Base-by-base conservation (phyloP, 768 basidiomycete genomes). In the Russula lepida region DNA sequence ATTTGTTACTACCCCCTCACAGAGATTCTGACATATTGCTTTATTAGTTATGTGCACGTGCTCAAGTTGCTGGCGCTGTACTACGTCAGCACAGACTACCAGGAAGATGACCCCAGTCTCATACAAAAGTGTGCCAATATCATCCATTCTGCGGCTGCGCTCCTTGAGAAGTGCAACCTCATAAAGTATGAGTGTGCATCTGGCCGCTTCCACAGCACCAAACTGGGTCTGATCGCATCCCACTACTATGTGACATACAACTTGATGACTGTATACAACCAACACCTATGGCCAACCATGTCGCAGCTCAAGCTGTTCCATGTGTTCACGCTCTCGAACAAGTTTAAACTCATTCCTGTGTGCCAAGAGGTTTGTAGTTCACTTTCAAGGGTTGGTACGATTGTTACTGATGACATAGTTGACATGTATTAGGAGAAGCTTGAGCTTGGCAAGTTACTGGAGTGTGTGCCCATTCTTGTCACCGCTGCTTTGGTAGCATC, bases 181-280 rank as follows among this genome's bases (percentile, higher is more conserved):
- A 75, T 98, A 78, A 94, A 95, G 71, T 99, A 99, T 71, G 94
- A 98, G 69, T 83, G 95, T 4, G 76, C 85, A 2, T 82, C 85
- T 1, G 95, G 95, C 6, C 78, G 88, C 19, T 93, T 99, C 81
- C 90, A 92, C 67, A 88, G 87, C 65, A 95, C 93, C 4, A 95
- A 98, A 70, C 80, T 98, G 2, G 95, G 95, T 15, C 81, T 90
- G 6, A 98, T 98, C 66, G 93, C 94, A 0, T 94, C 91, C 12
- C 88, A 98, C 71, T 98, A 92, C 72, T 98, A 98, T 70, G 89
- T 99, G 64, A 89, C 93, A 0, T 88, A 98, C 72, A 85, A 85
- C 67, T 95, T 92, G 59, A 99, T 99, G 97, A 84, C 91, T 69
- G 88, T 87, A 0, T 99, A 98, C 73, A 97, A 97, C 72, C 90